These are phyloP conservation scores for Ascochyta koolunga DNA, from an alignment of 2,329 filamentous ascomycete genomes.

Conservation along the genomic window DNA sequence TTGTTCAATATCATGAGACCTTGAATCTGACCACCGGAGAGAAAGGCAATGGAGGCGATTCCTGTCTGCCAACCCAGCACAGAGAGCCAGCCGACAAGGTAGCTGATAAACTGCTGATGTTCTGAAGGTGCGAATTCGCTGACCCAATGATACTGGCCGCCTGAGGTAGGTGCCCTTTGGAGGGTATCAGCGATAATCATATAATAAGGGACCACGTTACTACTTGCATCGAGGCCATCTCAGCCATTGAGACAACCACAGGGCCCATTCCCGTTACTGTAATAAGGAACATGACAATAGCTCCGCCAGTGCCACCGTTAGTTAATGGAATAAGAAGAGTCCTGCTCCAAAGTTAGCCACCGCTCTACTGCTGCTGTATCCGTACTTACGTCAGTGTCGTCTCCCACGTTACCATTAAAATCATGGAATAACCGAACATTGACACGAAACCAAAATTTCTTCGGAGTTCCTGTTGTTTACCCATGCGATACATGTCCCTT, in stretches of 20 bases:
- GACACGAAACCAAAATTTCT: conserved; percentile 36
- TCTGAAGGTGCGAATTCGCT: conserved; percentile 33
- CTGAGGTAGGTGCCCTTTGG: conserved; percentile 33
- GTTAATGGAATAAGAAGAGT: conserved; percentile 28
- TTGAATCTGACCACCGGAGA: conserved; percentile 38
- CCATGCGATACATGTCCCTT: conserved; percentile 38
- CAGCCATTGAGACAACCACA: conserved; percentile 36
- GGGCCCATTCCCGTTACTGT: conserved; percentile 26
- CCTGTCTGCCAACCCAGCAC: conserved; percentile 51
- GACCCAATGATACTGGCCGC: conserved; percentile 41
- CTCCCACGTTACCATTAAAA: conserved; percentile 39
- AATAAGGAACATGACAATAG: conserved; percentile 33
- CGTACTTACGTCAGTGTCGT: conserved; percentile 22
- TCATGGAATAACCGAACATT: conserved; percentile 35
- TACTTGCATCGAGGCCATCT: conserved; percentile 37
- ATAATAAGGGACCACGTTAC: neutral
- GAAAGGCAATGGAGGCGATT: conserved; percentile 39
- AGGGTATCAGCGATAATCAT: no score
- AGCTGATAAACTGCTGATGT: conserved; percentile 32
- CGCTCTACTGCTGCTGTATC: neutral
- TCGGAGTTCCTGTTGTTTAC: conserved; percentile 35
- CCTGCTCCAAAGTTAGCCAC: conserved; percentile 10
- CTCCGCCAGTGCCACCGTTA: conserved; percentile 35
- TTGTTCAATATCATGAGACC: conserved; percentile 49
- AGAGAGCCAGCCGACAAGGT: conserved; percentile 49